Percentiles rank a stretch among this genome's conserved stretches.
These are phyloP conservation scores for Annulohypoxylon nitens DNA, from an alignment of 495 filamentous ascomycete genomes.

Conservation along the genomic window DNA sequence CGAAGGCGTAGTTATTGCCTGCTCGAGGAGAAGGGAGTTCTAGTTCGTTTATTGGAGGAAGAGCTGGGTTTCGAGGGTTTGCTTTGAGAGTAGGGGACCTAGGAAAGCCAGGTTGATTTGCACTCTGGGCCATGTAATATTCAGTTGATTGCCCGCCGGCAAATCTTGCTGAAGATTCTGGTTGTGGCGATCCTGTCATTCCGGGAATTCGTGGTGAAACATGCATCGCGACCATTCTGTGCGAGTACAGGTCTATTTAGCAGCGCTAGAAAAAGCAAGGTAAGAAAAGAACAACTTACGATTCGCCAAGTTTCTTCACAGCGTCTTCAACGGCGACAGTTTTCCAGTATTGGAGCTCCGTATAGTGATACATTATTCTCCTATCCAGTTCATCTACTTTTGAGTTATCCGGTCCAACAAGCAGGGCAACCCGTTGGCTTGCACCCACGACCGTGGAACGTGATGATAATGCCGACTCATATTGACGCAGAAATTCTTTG, in stretches of 20 bases:
- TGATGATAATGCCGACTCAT: conserved; percentile 35
- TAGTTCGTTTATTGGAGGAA: conserved; percentile 39
- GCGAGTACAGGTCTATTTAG: conserved; percentile 16
- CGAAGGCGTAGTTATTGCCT: not conserved
- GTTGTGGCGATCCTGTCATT: conserved; percentile 3
- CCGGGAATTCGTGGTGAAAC: conserved; percentile 1
- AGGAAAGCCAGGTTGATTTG: conserved; percentile 14
- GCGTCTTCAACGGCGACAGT: conserved; percentile 13
- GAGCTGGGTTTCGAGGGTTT: conserved; percentile 28
- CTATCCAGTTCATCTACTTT: conserved; percentile 42
- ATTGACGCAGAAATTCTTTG: conserved; percentile 44
- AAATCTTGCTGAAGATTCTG: conserved; percentile 21
- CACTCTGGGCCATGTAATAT: not conserved
- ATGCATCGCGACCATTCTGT: conserved; percentile 24
- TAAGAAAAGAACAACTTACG: conserved; percentile 34
- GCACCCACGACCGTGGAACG: conserved; percentile 13
- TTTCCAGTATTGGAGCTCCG: conserved; percentile 36
- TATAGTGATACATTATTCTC: conserved; percentile 40
- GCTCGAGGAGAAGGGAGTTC: conserved; percentile 40
- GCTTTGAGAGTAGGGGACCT: conserved; percentile 34
- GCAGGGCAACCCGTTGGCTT: conserved; percentile 33
- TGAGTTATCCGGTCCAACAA: conserved; percentile 34
- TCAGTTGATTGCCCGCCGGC: not conserved
- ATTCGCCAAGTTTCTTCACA: conserved; percentile 25
- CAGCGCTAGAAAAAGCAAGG: not conserved